Conservation (phyloP, 306 rosid genomes). For the Amphicarpaea edgeworthii region DNA sequence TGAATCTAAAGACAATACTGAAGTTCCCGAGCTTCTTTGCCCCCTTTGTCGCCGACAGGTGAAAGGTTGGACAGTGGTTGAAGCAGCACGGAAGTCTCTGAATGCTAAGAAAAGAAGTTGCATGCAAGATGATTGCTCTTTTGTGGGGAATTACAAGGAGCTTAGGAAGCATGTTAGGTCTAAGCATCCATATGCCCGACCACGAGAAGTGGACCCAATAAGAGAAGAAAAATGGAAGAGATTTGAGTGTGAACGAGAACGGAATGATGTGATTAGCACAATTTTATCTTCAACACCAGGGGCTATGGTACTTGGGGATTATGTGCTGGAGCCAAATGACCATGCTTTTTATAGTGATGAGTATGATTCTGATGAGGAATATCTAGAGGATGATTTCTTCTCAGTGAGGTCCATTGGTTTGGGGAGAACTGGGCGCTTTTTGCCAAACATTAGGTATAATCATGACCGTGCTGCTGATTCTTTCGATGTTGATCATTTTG, state of each 20-base stretch:
- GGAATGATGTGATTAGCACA: conserved; percentile 93
- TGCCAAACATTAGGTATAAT: conserved; percentile 58
- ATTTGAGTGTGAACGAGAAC: conserved; percentile 87
- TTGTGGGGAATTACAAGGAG: conserved; percentile 75
- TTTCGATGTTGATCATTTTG: conserved; percentile 54
- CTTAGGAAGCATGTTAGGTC: conserved; percentile 87
- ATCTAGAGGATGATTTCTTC: conserved; percentile 62
- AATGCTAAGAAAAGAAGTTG: conserved; percentile 93
- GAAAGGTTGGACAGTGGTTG: conserved; percentile 99
- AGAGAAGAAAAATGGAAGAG: conserved; percentile 92
- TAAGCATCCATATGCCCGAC: conserved; percentile 90
- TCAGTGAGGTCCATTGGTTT: conserved; percentile 59
- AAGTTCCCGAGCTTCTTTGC: conserved; percentile 84
- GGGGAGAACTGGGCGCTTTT: conserved; percentile 56
- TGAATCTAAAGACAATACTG: conserved; percentile 54
- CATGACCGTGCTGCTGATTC: conserved; percentile 49
- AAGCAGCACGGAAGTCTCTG: conserved; percentile 79
- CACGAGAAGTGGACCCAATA: conserved; percentile 89
- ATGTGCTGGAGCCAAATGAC: conserved; percentile 85
- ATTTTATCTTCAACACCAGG: conserved; percentile 90
- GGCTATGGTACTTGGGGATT: conserved; percentile 92
- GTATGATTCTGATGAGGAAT: conserved; percentile 68
- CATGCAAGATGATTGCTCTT: conserved; percentile 88
- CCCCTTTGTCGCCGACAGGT: conserved; percentile 97
- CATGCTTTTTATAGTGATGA: conserved; percentile 66